Evolutionary conservation across 2,329 filamentous ascomycete genomes (phyloP).

Genomic region (Arthrobotrys pseudoclavata): DNA sequence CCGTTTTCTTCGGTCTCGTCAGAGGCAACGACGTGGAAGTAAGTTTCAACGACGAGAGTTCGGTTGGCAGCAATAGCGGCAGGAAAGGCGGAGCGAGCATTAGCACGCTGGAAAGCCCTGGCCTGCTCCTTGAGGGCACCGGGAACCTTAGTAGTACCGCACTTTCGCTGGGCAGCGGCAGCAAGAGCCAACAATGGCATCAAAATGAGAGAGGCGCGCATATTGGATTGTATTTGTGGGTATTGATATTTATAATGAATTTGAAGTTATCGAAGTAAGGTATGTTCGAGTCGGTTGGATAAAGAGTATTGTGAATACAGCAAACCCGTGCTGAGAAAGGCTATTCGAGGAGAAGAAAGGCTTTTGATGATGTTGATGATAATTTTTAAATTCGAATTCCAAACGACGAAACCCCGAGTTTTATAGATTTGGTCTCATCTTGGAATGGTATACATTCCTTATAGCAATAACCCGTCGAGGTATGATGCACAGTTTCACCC

Average conservation of each 20-base stretch:
- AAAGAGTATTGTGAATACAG: slow-evolving; percentile 17
- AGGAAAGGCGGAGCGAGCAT: slow-evolving; percentile 36
- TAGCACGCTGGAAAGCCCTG: slow-evolving; percentile 49
- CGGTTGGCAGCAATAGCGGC: slow-evolving; percentile 38
- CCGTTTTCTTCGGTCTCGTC: slow-evolving; percentile 62
- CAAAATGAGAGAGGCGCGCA: slow-evolving; percentile 54
- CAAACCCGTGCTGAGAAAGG: slow-evolving; percentile 28
- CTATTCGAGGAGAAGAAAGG: slow-evolving; percentile 23
- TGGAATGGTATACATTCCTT: slow-evolving; percentile 49
- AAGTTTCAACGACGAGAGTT: slow-evolving; percentile 53
- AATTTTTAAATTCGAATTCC: slow-evolving; percentile 55
- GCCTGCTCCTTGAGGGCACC: slow-evolving; percentile 51
- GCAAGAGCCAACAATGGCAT: slow-evolving; percentile 58
- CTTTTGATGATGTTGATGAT: slow-evolving; percentile 45
- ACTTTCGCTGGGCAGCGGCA: slow-evolving; percentile 45
- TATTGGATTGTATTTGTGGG: slow-evolving; percentile 38
- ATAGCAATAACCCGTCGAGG: slow-evolving; percentile 12
- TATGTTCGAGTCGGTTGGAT: slow-evolving; percentile 5
- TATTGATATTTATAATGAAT: slow-evolving; percentile 2
- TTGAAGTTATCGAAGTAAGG: slow-evolving; percentile 31
- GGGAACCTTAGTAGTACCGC: slow-evolving; percentile 52
- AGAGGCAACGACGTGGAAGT: slow-evolving; percentile 65
- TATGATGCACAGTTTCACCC: slow-evolving; percentile 34
- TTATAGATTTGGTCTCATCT: slow-evolving; percentile 43
- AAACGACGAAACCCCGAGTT: slow-evolving; percentile 39